Conservation (phyloP, 495 filamentous ascomycete genomes). For the Cairneyella variabilis region DNA sequence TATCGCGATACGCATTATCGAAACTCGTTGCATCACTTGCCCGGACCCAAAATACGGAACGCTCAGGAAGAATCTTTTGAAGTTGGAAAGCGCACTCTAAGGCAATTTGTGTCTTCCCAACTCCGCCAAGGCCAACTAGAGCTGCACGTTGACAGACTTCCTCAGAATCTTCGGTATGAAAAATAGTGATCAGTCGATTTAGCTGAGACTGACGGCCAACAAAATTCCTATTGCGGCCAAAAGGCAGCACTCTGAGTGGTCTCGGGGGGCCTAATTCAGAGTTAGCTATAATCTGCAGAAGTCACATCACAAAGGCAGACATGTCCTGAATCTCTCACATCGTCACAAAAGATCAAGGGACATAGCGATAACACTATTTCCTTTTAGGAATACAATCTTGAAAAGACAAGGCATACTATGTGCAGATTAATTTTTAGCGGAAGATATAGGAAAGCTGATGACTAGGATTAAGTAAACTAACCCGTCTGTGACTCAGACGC, state of each 20-base stretch:
- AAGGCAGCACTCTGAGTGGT: slow-evolving; percentile 1
- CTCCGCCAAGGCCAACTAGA: slow-evolving; percentile 41
- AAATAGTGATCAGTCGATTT: slow-evolving; percentile 2
- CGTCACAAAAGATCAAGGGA: neutral
- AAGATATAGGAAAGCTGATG: too few relatives aligned
- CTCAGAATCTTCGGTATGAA: neutral
- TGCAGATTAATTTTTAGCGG: neutral
- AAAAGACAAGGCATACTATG: neutral
- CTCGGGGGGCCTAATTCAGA: neutral
- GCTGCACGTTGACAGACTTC: slow-evolving; percentile 18
- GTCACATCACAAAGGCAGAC: neutral
- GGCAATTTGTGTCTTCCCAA: slow-evolving; percentile 46
- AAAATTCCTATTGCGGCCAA: slow-evolving; percentile 14
- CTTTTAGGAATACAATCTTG: neutral
- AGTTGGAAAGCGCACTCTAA: neutral
- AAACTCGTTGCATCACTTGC: slow-evolving; percentile 18
- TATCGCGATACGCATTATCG: slow-evolving; percentile 26
- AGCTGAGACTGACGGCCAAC: slow-evolving; percentile 3
- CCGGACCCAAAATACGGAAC: slow-evolving; percentile 2
- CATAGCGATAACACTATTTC: neutral
- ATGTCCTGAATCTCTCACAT: too few relatives aligned
- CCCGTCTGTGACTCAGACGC: too few relatives aligned
- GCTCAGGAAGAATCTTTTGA: neutral
- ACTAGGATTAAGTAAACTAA: too few relatives aligned
- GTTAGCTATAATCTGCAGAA: neutral